phyloP scores from a whole-genome alignment of 345 rosid genomes.

The Pugionium cornutum region DNA sequence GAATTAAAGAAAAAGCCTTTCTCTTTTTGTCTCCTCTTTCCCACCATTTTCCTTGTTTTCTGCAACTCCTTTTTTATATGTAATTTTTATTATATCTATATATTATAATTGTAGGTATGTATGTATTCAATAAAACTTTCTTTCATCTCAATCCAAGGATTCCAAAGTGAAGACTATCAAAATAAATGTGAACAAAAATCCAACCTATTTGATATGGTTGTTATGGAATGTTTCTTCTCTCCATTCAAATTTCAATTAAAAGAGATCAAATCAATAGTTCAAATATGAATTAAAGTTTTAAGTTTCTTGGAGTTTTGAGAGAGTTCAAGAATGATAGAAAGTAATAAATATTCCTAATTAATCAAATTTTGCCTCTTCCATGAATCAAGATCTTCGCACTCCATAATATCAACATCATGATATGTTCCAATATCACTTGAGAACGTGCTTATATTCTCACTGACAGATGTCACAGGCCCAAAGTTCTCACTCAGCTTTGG shows the following conservation, averaged over 20 bases:
- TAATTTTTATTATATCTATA: slow-evolving; percentile 11
- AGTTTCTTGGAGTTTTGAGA: slow-evolving; percentile 11
- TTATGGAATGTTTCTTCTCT: slow-evolving; percentile 17
- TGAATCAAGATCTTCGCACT: background rate
- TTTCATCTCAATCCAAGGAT: slow-evolving; percentile 6
- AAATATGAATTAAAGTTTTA: background rate
- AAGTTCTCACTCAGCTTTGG: slow-evolving; percentile 43
- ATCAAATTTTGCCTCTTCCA: too few species aligned
- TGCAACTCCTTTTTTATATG: slow-evolving; percentile 23
- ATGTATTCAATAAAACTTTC: slow-evolving; percentile 1
- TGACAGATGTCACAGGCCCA: background rate
- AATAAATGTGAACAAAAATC: background rate
- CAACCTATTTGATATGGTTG: slow-evolving; percentile 12
- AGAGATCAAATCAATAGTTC: background rate
- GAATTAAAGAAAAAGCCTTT: slow-evolving; percentile 33
- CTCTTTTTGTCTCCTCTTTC: slow-evolving; percentile 48
- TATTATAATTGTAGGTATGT: background rate
- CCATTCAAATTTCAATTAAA: slow-evolving; percentile 5
- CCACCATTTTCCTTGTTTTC: slow-evolving; percentile 46
- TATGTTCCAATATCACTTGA: slow-evolving; percentile 30
- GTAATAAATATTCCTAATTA: background rate
- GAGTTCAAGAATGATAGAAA: slow-evolving; percentile 6
- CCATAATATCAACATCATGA: slow-evolving; percentile 7
- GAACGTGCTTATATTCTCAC: slow-evolving; percentile 40
- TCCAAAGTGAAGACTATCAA: background rate